Percentiles rank a stretch among this genome's conserved stretches.
phyloP scores from a whole-genome alignment of 345 rosid species.

The Eucalyptus fibrosa region DNA sequence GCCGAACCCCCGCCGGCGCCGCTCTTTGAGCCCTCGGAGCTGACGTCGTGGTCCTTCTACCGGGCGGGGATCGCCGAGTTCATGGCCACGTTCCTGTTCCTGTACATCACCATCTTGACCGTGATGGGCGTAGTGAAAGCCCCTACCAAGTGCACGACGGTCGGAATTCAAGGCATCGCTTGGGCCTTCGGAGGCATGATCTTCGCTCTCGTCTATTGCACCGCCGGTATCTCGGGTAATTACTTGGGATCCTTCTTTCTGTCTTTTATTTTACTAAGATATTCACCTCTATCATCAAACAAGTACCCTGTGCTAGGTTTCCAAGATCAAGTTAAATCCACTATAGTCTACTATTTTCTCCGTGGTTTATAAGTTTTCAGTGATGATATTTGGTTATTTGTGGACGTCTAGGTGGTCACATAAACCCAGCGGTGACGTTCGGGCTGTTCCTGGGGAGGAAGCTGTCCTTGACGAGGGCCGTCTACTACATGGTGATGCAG shows the following conservation, averaged over 20 bases:
- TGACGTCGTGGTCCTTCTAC: conserved; percentile 37
- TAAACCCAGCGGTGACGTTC: conserved; percentile 12
- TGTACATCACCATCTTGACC: conserved; percentile 30
- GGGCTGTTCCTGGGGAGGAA: conserved; percentile 41
- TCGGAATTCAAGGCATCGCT: conserved; percentile 52
- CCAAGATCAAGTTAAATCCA: background rate
- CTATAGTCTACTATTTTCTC: background rate
- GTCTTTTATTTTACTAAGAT: background rate
- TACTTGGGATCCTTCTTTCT: background rate
- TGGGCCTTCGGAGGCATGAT: conserved; percentile 64
- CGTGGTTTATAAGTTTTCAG: background rate
- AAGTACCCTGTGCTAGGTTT: background rate
- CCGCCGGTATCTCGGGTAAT: conserved; percentile 45
- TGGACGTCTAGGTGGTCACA: conserved; percentile 20
- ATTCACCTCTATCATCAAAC: background rate
- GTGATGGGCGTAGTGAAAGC: conserved; percentile 35
- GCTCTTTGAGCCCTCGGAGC: conserved; percentile 19
- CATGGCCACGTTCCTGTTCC: conserved; percentile 35
- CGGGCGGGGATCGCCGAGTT: conserved; percentile 47
- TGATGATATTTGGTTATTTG: background rate
- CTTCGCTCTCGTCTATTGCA: conserved; percentile 53
- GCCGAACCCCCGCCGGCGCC: conserved; percentile 41
- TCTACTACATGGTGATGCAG: conserved; percentile 44
- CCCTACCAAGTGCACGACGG: conserved; percentile 16
- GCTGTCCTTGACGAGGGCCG: conserved; percentile 31